These are phyloP conservation scores for Farysia itapuensis DNA, from an alignment of 1,284 basidiomycete genomes.

Conservation along the genomic window DNA sequence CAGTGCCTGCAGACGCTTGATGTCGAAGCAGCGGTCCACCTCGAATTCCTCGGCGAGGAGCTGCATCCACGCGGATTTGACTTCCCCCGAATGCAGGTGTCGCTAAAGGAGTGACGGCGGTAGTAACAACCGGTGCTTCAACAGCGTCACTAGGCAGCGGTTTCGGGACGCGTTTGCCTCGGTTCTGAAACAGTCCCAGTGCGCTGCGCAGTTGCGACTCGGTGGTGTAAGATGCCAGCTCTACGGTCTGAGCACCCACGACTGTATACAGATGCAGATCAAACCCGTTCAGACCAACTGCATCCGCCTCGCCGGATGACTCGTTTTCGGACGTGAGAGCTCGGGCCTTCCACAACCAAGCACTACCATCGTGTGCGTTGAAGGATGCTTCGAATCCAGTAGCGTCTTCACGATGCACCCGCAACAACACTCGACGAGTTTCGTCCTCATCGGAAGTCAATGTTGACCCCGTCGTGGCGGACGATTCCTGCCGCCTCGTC, in stretches of 20 bases:
- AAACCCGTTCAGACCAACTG: neutral
- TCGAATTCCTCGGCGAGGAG: conserved; percentile 22
- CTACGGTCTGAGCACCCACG: conserved; percentile 3
- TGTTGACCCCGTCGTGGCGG: conserved; percentile 1
- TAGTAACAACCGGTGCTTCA: conserved; percentile 4
- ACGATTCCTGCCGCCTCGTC: neutral
- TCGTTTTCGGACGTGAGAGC: neutral
- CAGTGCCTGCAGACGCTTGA: neutral
- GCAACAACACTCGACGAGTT: conserved; percentile 8
- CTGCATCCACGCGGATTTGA: neutral
- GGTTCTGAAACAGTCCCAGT: conserved; percentile 20
- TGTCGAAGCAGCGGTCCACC: conserved; percentile 24
- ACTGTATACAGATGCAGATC: conserved; percentile 10
- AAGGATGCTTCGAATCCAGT: conserved; percentile 14
- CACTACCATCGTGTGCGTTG: conserved; percentile 8
- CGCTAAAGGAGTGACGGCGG: conserved; percentile 20
- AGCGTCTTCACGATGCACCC: conserved; percentile 9
- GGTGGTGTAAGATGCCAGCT: conserved; percentile 26
- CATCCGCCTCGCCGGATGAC: neutral
- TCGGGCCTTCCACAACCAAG: conserved; percentile 18
- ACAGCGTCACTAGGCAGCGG: neutral
- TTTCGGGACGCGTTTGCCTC: conserved; percentile 3
- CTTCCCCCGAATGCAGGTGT: neutral
- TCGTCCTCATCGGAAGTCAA: conserved; percentile 4
- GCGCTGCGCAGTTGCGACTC: conserved; percentile 31